Base-by-base conservation (phyloP, 257 asterid genomes). In the Fraxinus americana region DNA sequence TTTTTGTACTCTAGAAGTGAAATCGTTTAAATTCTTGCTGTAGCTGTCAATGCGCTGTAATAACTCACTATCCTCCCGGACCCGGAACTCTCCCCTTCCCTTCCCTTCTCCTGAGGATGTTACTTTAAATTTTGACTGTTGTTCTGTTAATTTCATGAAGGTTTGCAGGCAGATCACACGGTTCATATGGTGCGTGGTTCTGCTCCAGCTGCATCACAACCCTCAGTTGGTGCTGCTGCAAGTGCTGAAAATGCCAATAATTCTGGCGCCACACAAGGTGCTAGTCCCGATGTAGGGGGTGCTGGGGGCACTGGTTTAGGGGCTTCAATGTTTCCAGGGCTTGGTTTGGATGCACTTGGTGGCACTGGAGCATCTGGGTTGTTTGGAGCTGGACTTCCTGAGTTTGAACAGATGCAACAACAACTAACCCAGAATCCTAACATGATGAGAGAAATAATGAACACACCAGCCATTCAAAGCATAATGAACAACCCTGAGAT, bases 101-200 rank as follows among this genome's bases (percentile, higher is more conserved):
- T 38, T 38, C 11, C 38, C 17, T 73, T 72, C 66, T 16, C 21
- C 77, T 66, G 81, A 74, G 78, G 29, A 65, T 68, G 35, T 63
- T 25, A 35, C 25, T 63, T n/a, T 4, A 52, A 52, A 23, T 52
- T 14, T 54, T 63, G 25, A 25, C 69, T 71, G 66, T 66, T 68
- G 41, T 11, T 59, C 50, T 66, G 38, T 69, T 76, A 7, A 25
- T 57, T 25, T 74, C 36, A 71, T 29, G 66, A 16, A 74, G 94
- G 90, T 71, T 79, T 90, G 75, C 90, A 90, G 81, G 89, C 87
- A 69, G 91, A 88, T 85, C 94, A 90, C 84, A 90, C 94, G 2
- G 78, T 90, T 67, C 94, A 90, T 76, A 80, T 90, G 87, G 90
- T 90, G 61, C 88, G 92, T 67, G 92, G 91, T 65, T 90, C 75